Percentiles rank a stretch among this genome's conserved stretches.
These are phyloP conservation scores for Schizopora paradoxa DNA, from an alignment of 1,284 basidiomycete genomes.

Conservation along the genomic window DNA sequence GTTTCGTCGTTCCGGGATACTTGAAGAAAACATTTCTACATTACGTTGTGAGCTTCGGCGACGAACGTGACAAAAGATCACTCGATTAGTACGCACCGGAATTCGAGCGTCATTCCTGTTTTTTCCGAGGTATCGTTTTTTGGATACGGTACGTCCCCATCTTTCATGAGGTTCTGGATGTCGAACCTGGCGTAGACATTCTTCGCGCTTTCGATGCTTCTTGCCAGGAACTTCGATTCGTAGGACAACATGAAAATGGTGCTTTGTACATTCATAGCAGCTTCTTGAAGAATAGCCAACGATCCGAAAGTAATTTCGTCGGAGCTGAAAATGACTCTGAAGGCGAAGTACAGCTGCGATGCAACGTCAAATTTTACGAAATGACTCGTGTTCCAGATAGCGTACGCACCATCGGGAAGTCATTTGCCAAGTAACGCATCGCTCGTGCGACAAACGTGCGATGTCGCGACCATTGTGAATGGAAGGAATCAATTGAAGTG, in stretches of 20 bases:
- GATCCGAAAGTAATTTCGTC: constrained; percentile 19
- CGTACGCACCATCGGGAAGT: constrained; percentile 1
- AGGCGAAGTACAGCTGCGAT: constrained; percentile 19
- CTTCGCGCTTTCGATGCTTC: not conserved
- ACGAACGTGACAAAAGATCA: not conserved
- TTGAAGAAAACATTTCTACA: constrained; percentile 39
- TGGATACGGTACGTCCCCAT: constrained; percentile 4
- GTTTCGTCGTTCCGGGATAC: constrained; percentile 38
- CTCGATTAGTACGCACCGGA: constrained; percentile 8
- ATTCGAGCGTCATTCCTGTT: constrained; percentile 16
- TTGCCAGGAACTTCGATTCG: constrained; percentile 3
- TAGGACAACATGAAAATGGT: constrained; percentile 10
- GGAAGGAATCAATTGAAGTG: not conserved
- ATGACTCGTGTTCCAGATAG: not conserved
- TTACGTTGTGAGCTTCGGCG: not conserved
- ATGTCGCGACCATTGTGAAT: not conserved
- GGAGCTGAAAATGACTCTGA: constrained; percentile 19
- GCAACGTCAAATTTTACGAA: not conserved
- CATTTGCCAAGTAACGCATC: not conserved
- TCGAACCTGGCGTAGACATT: constrained; percentile 4
- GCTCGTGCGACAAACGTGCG: not conserved
- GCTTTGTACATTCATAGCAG: constrained; percentile 14
- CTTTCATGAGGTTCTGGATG: not conserved
- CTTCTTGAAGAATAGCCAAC: constrained; percentile 19
- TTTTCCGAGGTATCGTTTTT: not conserved